These are phyloP conservation scores for Calonectria montana DNA, from an alignment of 2,329 filamentous ascomycete genomes.

Conservation along the genomic window DNA sequence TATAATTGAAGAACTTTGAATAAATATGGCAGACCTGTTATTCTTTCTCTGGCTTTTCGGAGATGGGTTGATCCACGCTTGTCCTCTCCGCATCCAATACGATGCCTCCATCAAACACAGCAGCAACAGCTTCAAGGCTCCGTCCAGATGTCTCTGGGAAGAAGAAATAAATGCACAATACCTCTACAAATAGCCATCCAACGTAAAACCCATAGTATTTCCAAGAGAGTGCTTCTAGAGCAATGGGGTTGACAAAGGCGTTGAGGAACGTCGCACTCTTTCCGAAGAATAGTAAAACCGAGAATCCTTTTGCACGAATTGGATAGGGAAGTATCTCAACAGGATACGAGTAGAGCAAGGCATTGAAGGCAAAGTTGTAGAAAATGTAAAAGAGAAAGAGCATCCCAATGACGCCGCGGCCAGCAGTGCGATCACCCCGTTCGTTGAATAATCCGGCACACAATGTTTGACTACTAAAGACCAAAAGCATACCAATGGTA, in stretches of 20 bases:
- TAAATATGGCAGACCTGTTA: neutral
- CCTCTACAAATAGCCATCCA: constrained; percentile 16
- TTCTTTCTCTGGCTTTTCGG: neutral
- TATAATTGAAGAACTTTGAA: too few species aligned
- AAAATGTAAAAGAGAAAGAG: constrained; percentile 31
- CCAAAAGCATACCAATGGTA: constrained; percentile 24
- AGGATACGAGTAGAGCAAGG: constrained; percentile 28
- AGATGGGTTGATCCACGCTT: neutral
- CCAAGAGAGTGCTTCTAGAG: constrained; percentile 18
- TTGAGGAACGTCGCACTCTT: constrained; percentile 22
- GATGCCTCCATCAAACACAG: neutral
- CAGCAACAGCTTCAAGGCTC: neutral
- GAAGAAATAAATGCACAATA: constrained; percentile 12
- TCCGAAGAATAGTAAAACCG: constrained; percentile 32
- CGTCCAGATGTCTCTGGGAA: constrained; percentile 22
- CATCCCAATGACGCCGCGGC: constrained; percentile 21
- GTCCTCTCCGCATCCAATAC: neutral
- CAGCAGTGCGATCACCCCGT: constrained; percentile 14
- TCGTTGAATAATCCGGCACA: constrained; percentile 31
- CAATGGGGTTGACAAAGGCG: constrained; percentile 22
- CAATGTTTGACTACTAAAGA: constrained; percentile 29
- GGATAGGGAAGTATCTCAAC: constrained; percentile 30
- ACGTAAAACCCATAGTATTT: constrained; percentile 24
- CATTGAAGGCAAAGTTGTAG: constrained; percentile 35
- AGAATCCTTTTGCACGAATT: constrained; percentile 30